Evolutionary conservation across 805 yeast genomes (phyloP), one percentile per base, ranked within the genome.

Genomic region (Myxozyma udenii): DNA sequence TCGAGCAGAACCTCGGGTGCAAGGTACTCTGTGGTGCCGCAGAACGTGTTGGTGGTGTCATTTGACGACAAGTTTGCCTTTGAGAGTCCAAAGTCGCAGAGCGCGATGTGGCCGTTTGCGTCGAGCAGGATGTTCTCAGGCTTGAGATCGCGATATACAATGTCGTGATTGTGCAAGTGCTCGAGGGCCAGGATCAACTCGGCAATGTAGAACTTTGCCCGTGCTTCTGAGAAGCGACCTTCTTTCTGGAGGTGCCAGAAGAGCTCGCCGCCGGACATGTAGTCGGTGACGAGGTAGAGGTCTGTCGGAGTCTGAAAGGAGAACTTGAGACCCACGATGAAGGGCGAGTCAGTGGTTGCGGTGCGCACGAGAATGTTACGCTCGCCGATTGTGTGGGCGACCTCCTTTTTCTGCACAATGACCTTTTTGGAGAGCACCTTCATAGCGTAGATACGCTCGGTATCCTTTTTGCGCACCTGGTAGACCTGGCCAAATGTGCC

Each of bases 401-500:
- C 85, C 71, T 93, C 98, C 70, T 91, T 91, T 77, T 93, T 93
- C 69, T 87, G 89, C 45, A 93, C 96, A 68, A 93, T 93, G 40
- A 89, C 91, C 68, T 90, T 90, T 69, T 93, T 93, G 23, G 95
- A 85, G 48, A 93, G 78, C 25, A 91, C 95, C 71, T 93, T 93
- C 98, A 93, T 93, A 37, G 98, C 98, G 68, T 93, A 93, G 52
- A 93, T 85, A 63, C 97, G 80, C 53, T 80, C 79, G 5, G 95
- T 88, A 67, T 93, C 98, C 61, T 78, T 78, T 77, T 91, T 93
- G 58, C 85, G 82, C 40, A 93, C 98, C 73, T 93, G 98, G 71
- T 85, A 93, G 33, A 91, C 98, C 72, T 88, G 96, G 28, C 98
- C 98, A 74, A 91, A 91, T 0, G 98, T 93, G 48, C 98, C 98